A percentile compares a stretch with the other conserved stretches of the same genome.
Conservation (phyloP, 345 rosid genomes). For the Eucalyptus curtisii region DNA sequence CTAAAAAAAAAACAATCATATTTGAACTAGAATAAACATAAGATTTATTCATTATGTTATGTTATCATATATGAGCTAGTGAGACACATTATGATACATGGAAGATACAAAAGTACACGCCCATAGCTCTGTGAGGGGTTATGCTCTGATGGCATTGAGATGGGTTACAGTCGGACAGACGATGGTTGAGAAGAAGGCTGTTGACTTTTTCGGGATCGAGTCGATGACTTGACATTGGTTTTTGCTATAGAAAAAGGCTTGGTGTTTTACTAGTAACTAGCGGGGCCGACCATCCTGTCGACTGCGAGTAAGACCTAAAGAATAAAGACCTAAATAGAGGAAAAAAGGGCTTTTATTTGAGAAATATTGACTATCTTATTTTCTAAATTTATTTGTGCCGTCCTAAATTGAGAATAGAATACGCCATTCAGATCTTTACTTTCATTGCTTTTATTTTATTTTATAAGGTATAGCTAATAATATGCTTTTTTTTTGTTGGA, state of each 20-base stretch:
- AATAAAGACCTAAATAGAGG: no score
- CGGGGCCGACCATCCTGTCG: not conserved
- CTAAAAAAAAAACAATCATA: no score
- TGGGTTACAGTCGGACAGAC: not conserved
- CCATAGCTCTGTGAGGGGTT: not conserved
- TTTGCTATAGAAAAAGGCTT: not conserved
- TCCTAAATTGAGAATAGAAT: not conserved
- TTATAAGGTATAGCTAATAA: not conserved
- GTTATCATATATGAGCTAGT: no score
- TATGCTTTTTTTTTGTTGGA: not conserved
- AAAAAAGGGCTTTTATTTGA: not conserved
- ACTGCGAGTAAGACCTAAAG: not conserved
- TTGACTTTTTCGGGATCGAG: not conserved
- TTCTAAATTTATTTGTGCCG: not conserved
- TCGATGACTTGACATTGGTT: not conserved
- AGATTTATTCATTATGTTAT: no score
- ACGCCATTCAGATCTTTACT: not conserved
- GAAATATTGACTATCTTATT: not conserved
- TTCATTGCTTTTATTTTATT: not conserved
- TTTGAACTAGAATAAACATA: no score
- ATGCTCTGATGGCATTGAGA: not conserved
- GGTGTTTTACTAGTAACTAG: not conserved
- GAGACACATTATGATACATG: no score
- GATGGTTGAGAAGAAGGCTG: not conserved
- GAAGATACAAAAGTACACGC: not conserved